Conservation (phyloP, 768 basidiomycete species). For the Heimioporus sp. region DNA sequence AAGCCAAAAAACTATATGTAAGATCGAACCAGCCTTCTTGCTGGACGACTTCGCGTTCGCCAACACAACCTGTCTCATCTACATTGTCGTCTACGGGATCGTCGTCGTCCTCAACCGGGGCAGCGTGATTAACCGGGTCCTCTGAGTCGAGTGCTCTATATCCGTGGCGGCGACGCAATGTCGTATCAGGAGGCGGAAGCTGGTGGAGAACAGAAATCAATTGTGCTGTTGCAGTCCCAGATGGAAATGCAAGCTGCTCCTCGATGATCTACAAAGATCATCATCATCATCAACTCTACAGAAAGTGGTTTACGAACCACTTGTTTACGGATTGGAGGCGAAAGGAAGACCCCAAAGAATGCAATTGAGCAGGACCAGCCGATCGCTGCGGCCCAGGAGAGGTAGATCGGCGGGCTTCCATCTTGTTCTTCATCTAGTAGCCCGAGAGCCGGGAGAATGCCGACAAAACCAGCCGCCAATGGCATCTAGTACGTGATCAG, state of each 20-base stretch:
- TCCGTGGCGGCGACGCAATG: conserved; percentile 52
- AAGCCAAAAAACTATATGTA: conserved; percentile 73
- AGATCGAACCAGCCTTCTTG: conserved; percentile 78
- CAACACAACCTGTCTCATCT: conserved; percentile 23
- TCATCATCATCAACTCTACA: conserved; percentile 5
- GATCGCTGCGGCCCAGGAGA: conserved; percentile 72
- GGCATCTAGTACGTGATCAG: conserved; percentile 54
- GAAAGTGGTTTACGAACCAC: conserved; percentile 54
- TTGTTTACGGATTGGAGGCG: conserved; percentile 92
- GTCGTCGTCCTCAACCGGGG: conserved; percentile 1
- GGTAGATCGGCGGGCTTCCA: conserved; percentile 68
- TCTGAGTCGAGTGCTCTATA: conserved; percentile 45
- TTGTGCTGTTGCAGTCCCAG: conserved; percentile 95
- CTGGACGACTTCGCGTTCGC: conserved; percentile 50
- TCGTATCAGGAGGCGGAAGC: conserved; percentile 62
- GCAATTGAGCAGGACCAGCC: conserved; percentile 90
- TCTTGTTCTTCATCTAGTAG: conserved; percentile 74
- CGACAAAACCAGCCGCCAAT: conserved; percentile 84
- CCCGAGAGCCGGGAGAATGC: conserved; percentile 87
- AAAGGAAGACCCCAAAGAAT: conserved; percentile 98
- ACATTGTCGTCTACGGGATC: conserved; percentile 21
- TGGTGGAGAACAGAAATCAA: conserved; percentile 88
- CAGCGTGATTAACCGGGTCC: conserved; percentile 24
- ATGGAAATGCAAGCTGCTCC: conserved; percentile 92
- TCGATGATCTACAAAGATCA: conserved; percentile 68